Evolutionary conservation across 345 rosid genomes (phyloP), one percentile per base, ranked within the genome.

Genomic region (Odontarrhena argentea): DNA sequence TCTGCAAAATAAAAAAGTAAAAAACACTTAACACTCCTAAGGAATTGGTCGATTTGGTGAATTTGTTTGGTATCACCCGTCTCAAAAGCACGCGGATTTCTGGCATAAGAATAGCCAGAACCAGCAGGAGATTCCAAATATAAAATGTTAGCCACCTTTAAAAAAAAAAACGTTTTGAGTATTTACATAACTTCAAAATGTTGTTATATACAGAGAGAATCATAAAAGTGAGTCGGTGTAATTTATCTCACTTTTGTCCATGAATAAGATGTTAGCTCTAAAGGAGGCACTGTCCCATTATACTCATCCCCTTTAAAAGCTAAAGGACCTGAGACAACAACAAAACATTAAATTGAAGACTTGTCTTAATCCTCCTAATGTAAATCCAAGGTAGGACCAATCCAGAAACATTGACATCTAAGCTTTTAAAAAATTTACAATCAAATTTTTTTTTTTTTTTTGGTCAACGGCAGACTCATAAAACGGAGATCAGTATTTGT

Each of bases 71-170:
- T 74, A 65, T 91, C 96, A 25, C 91, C 74, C 3, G 81, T 10
- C 41, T 45, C 52, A 26, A 55, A 65, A 41, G 88, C 88, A 28
- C 12, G 28, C 5, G 1, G 22, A 63, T 69, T 80, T 70, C 41
- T 76, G 3, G 91, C 78, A 40, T 80, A 91, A 26, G 97, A 91
- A 75, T 73, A 91, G 25, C 96, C 97, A 35, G 93, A 80, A 15
- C 91, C 91, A 9, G 81, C 86, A 8, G 97, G 97, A 42, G 84
- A 76, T 73, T 88, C 97, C 26, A 88, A 43, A 70, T 88, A 85
- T 68, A 85, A 76, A 63, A 91, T 78, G 83, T 79, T 88, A 14
- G 93, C 78, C 25, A 78, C 84, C 91, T 84, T 71, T 66, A 67
- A 53, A 15, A 46, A 44, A 35, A 60, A 14, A 43, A 11, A 18